Conservation (phyloP, 2,329 filamentous ascomycete species). For the Aspergillus ruber region DNA sequence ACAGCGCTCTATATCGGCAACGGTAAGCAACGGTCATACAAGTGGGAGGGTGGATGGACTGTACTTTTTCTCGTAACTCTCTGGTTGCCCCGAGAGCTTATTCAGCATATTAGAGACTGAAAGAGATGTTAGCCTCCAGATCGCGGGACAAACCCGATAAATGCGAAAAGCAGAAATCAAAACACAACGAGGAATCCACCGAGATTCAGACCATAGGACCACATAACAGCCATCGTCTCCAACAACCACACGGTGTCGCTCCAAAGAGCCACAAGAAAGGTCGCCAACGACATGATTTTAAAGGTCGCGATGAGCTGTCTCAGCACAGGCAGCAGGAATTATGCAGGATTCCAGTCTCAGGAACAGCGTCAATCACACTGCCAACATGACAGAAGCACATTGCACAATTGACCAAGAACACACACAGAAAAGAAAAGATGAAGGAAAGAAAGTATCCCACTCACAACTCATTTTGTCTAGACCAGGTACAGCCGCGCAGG, state of each 20-base stretch:
- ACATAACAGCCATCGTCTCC: conserved; percentile 1
- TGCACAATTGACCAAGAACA: background rate
- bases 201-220: conserved; percentile 6
- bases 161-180: background rate
- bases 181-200: background rate
- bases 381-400: conserved; percentile 1
- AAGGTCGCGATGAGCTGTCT: background rate
- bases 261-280: conserved; percentile 2
- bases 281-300: conserved; percentile 1
- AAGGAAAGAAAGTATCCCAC: conserved; percentile 6
- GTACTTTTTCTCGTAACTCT: conserved; percentile 98
- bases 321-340: conserved; percentile 1
- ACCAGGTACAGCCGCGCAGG: conserved; percentile 1
- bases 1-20: conserved; percentile 59
- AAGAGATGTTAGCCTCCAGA: conserved; percentile 7
- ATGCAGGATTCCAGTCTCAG: conserved; percentile 2
- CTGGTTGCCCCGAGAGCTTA: conserved; percentile 91
- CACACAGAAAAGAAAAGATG: background rate
- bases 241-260: conserved; percentile 3
- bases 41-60: conserved; percentile 15
- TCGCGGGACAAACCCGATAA: background rate
- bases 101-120: conserved; percentile 84
- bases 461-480: conserved; percentile 20
- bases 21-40: conserved; percentile 5
- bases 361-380: conserved; percentile 3